Evolutionary conservation across 768 basidiomycete species (phyloP).

Genomic region (Aureoboletus auriporus): DNA sequence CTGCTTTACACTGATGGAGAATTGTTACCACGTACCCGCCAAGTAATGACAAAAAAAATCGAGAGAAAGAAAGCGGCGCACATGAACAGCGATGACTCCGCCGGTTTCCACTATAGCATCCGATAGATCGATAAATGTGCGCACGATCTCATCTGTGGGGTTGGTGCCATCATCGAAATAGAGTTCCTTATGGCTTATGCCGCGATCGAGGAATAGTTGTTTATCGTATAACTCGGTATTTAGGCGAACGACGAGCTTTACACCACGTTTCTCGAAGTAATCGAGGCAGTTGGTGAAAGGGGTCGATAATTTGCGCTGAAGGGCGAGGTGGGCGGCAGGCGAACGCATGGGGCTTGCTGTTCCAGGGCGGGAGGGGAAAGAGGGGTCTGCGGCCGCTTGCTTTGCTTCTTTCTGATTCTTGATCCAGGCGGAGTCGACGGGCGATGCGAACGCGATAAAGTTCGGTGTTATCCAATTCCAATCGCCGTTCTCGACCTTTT

Average conservation of each 20-base stretch:
- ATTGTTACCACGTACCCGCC: constrained; percentile 19
- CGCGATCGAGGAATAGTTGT: constrained; percentile 73
- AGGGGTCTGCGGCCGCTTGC: constrained; percentile 28
- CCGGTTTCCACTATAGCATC: constrained; percentile 75
- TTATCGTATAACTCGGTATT: constrained; percentile 92
- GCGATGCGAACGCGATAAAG: constrained; percentile 93
- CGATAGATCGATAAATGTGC: constrained; percentile 83
- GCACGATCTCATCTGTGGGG: constrained; percentile 91
- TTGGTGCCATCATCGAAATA: constrained; percentile 99
- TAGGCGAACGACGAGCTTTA: constrained; percentile 89
- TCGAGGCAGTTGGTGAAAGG: constrained; percentile 90
- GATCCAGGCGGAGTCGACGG: constrained; percentile 76
- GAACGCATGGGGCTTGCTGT: constrained; percentile 22
- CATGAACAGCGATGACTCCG: constrained; percentile 86
- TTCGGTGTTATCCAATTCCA: constrained; percentile 94
- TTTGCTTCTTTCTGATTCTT: constrained; percentile 69
- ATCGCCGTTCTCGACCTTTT: constrained; percentile 93
- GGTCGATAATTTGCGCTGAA: constrained; percentile 72
- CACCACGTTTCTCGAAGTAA: constrained; percentile 82
- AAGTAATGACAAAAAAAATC: constrained; percentile 6
- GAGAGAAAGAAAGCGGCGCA: constrained; percentile 37
- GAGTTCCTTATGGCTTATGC: constrained; percentile 86
- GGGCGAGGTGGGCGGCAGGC: constrained; percentile 44
- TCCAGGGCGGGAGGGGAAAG: constrained; percentile 27
- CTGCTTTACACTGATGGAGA: constrained; percentile 80